These are phyloP conservation scores for Tetrastigma voinierianum DNA, from an alignment of 164 flowering plant genomes.

Conservation along the genomic window DNA sequence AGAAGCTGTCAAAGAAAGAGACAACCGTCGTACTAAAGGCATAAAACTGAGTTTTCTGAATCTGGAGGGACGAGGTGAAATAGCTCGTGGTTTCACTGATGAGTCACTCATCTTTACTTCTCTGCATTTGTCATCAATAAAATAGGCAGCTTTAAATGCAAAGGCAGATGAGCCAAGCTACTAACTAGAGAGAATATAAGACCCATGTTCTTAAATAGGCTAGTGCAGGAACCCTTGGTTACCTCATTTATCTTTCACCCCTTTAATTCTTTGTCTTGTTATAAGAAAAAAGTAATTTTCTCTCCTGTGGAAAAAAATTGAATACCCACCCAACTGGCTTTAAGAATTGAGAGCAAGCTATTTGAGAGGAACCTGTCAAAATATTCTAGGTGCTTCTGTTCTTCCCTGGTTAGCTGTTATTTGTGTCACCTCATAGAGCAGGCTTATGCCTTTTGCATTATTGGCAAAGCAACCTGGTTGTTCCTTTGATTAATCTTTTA, in stretches of 20 bases:
- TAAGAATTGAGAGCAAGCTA: too few relatives aligned
- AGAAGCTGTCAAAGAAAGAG: constrained; percentile 26
- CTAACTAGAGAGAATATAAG: constrained; percentile 23
- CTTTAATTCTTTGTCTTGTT: constrained; percentile 2
- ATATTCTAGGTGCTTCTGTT: too few relatives aligned
- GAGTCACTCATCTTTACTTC: constrained; percentile 17
- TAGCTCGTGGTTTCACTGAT: constrained; percentile 9
- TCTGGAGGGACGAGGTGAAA: constrained; percentile 23
- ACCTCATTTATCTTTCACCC: constrained; percentile 6
- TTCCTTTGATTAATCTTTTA: too few relatives aligned
- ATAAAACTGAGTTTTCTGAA: constrained; percentile 17
- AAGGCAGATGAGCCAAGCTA: constrained; percentile 17
- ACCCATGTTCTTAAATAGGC: constrained; percentile 14
- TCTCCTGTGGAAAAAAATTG: too few relatives aligned
- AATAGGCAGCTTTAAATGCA: constrained; percentile 19
- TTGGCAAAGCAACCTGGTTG: too few relatives aligned
- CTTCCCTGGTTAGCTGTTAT: too few relatives aligned
- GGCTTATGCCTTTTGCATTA: too few relatives aligned
- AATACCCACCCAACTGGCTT: too few relatives aligned
- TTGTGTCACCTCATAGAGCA: too few relatives aligned
- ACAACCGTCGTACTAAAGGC: constrained; percentile 12
- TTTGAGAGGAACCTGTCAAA: too few relatives aligned
- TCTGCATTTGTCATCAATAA: constrained; percentile 21
- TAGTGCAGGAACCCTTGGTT: constrained; percentile 7
- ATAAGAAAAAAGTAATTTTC: too few relatives aligned